Percentiles rank a stretch among this genome's conserved stretches.
Conservation (phyloP, 169 alveolate species). For the Eimeria brunetti region DNA sequence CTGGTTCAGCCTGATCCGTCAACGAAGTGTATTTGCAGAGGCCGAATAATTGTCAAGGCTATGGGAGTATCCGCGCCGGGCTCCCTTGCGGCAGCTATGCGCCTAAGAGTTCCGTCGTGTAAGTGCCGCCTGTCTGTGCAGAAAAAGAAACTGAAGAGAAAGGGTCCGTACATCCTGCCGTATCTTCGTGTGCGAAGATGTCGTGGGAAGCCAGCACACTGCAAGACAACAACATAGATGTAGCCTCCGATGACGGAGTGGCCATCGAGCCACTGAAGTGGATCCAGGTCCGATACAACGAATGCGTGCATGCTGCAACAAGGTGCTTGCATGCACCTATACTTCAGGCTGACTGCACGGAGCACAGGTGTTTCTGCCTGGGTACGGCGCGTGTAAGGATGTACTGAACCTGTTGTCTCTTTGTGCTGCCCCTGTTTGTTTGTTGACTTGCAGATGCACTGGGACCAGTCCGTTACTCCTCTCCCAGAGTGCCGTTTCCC, state of each 20-base stretch:
- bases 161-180: background rate
- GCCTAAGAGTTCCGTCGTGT: background rate
- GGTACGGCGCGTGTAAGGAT: background rate
- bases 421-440: background rate
- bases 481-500: slow-evolving; percentile 71
- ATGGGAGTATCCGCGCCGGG: background rate
- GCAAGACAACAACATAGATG: background rate
- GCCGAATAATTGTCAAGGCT: no score
- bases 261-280: slow-evolving; percentile 24
- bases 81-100: background rate
- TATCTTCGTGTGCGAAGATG: background rate
- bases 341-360: background rate
- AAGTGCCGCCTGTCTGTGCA: background rate
- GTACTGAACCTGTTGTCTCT: background rate
- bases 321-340: no score
- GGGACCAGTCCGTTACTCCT: slow-evolving; percentile 76
- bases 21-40: background rate
- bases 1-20: background rate
- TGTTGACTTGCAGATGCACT: slow-evolving; percentile 43
- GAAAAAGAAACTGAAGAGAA: background rate
- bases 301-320: no score
- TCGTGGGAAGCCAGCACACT: slow-evolving; percentile 32
- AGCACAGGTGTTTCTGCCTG: background rate
- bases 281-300: slow-evolving; percentile 5
- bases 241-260: slow-evolving; percentile 12